Conservation (phyloP, 768 basidiomycete genomes). For the Suillus americanus region DNA sequence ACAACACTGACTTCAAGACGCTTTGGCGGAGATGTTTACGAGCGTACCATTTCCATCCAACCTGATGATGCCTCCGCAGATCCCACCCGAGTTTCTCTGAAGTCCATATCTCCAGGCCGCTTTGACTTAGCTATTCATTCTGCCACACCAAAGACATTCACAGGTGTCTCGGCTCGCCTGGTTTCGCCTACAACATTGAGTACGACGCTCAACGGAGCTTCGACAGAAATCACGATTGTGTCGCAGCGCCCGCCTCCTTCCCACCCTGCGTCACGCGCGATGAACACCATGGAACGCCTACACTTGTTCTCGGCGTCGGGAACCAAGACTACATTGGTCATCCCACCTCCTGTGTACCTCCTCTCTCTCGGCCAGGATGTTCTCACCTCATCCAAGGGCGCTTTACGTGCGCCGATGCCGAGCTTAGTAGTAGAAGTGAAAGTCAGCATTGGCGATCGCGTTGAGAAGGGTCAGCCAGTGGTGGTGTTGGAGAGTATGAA, state of each 20-base stretch:
- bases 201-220: slow-evolving; percentile 51
- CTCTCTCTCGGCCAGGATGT: slow-evolving; percentile 63
- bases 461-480: slow-evolving; percentile 78
- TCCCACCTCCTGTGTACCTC: slow-evolving; percentile 74
- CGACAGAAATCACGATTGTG: slow-evolving; percentile 65
- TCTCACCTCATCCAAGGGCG: slow-evolving; percentile 55
- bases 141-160: slow-evolving; percentile 37
- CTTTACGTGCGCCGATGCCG: slow-evolving; percentile 87
- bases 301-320: slow-evolving; percentile 67
- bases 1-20: slow-evolving; percentile 66
- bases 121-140: slow-evolving; percentile 54
- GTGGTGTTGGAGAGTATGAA: slow-evolving; percentile 96
- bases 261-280: slow-evolving; percentile 52
- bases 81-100: slow-evolving; percentile 39
- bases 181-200: slow-evolving; percentile 51
- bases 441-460: slow-evolving; percentile 72
- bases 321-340: slow-evolving; percentile 60
- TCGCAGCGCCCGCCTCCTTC: slow-evolving; percentile 60
- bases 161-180: slow-evolving; percentile 57
- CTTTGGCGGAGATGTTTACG: slow-evolving; percentile 73
- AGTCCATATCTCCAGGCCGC: slow-evolving; percentile 40
- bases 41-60: slow-evolving; percentile 62
- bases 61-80: slow-evolving; percentile 47
- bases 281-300: slow-evolving; percentile 66
- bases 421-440: slow-evolving; percentile 88